Evolutionary conservation across 2,329 filamentous ascomycete species (phyloP), one percentile per base, ranked within the genome.

Genomic region (Trichoderma harzianum): DNA sequence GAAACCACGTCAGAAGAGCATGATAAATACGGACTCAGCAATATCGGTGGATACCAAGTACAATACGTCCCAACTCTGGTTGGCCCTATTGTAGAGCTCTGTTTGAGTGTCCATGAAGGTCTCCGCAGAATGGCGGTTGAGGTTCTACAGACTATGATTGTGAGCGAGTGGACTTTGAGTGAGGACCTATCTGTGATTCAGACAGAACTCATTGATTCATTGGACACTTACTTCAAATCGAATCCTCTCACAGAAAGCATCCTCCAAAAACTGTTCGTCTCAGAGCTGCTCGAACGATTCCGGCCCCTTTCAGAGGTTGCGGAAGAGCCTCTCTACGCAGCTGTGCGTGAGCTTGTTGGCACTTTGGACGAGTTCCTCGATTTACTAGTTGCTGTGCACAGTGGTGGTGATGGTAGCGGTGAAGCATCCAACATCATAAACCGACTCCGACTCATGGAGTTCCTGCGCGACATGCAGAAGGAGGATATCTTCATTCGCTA

Each of bases 401-500:
- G 92, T 75, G 91, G 91, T 1, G 91, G 91, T 1, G 93, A 93
- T 68, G 86, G 85, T 47, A 88, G 86, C 5, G 92, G 90, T 58
- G 94, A 97, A 78, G 91, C 93, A 1, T 92, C 92, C 8, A 90
- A 93, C 73, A 92, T 97, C 74, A 93, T 97, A 81, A 94, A 98
- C 80, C 93, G 94, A 0, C 84, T 98, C 66, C 90, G 93, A 70
- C 85, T 98, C 30, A 98, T 98, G 95, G 94, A 98, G 76, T 98
- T 98, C 82, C 87, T 98, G 76, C 92, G 94, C 75, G 94, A 98
- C 78, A 97, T 98, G 92, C 93, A 97, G 76, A 97, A 97, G 78
- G 94, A 97, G 79, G 95, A 98, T 77, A 97, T 98, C 71, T 98
- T 97, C 80, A 92, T 97, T 74, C 92, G 94, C 75, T 98, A 98